Base-by-base conservation (phyloP, 2,329 filamentous ascomycete species). In the Xylariaceae sp. region DNA sequence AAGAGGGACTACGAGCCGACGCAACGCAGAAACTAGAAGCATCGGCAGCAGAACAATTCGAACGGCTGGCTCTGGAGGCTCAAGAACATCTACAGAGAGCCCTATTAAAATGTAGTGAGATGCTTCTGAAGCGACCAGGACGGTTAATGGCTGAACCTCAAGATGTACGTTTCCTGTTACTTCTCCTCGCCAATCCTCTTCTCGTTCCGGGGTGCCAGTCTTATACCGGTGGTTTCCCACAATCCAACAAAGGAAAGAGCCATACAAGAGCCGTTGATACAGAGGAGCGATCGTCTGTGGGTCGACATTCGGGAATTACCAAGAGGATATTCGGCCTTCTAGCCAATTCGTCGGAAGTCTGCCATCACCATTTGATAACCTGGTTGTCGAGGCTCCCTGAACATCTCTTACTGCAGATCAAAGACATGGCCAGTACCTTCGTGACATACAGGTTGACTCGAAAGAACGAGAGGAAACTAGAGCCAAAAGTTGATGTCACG, bases 311-410 rank as follows among this genome's bases (percentile, higher is more conserved):
- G 2, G 89, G 89, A 4, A 89, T 96, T 50, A 85, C 96, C 66
- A 96, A 96, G 73, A 85, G 93, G 33, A 87, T 96, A 34, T 73
- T 96, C 23, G 93, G 93, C 1, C 76, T 96, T 8, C 70, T 96
- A 21, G 89, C 91, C 1, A 91, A 96, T 71, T 79, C 90, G 11
- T 82, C 91, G 0, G 84, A 85, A 56, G 83, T 88, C 56, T 93
- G 90, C 64, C 92, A 96, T 66, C 87, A 88, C 51, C 85, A 89
- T 65, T 75, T 96, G 23, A 85, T 92, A 8, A 82, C 83, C 6
- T 96, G 92, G 92, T 87, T 96, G 66, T 86, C 89, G 11, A 83
- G 86, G 43, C 86, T 89, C 63, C 83, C 89, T 0, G 82, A 87
- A 52, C 71, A 77, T 12, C 85, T 88, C 17, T 92, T 96, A 66